Conservation (phyloP, 2,329 filamentous ascomycete genomes). For the Myriosclerotinia duriaeana region DNA sequence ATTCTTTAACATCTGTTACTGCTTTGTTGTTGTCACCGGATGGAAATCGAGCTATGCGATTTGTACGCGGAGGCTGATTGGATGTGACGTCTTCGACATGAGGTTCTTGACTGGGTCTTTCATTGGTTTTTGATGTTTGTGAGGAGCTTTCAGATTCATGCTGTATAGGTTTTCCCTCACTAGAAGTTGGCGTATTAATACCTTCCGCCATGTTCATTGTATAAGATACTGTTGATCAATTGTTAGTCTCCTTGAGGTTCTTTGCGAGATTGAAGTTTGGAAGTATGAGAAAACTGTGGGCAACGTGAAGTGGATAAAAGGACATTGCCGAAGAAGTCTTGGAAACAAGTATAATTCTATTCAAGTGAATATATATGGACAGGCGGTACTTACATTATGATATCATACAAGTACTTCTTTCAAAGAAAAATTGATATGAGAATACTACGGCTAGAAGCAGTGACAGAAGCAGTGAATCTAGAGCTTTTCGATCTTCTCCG, state of each 20-base stretch:
- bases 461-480: background rate
- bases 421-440: background rate
- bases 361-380: background rate
- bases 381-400: slow-evolving; percentile 1
- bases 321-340: background rate
- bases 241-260: background rate
- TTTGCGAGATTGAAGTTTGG: background rate
- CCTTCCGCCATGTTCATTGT: slow-evolving; percentile 9
- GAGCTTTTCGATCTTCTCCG: background rate
- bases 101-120: background rate
- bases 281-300: background rate
- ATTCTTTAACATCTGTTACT: slow-evolving; percentile 1
- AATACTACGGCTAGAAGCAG: background rate
- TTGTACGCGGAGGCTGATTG: slow-evolving; percentile 1
- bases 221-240: slow-evolving; percentile 5
- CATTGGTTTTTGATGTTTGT: background rate
- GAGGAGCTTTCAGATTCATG: slow-evolving; percentile 11
- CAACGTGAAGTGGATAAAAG: too few relatives aligned
- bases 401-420: background rate
- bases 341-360: background rate
- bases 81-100: background rate
- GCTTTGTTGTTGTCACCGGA: slow-evolving; percentile 1
- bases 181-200: background rate
- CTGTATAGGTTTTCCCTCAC: background rate
- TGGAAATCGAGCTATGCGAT: slow-evolving; percentile 5